A percentile compares a stretch with the other conserved stretches of the same genome.
Evolutionary conservation across 2,329 filamentous ascomycete genomes (phyloP).

Genomic region (Aspergillus versicolor): DNA sequence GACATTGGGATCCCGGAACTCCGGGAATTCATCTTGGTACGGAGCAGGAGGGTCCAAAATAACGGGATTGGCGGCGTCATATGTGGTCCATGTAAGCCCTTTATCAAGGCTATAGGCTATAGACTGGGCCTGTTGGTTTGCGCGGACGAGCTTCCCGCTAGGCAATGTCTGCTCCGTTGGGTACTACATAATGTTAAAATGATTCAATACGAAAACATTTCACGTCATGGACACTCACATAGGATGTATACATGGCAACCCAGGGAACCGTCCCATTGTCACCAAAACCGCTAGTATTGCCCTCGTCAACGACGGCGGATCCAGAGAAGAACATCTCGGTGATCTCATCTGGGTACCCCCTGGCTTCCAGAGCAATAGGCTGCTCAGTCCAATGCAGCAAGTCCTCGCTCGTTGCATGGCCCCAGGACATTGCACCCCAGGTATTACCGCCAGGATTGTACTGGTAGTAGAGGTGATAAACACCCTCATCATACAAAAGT

Average conservation of each 20-base stretch:
- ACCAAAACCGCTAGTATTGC: slow-evolving; percentile 66
- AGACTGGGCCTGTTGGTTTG: not conserved
- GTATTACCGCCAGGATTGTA: not conserved
- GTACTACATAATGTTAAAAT: not conserved
- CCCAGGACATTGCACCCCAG: slow-evolving; percentile 31
- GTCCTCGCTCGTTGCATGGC: slow-evolving; percentile 53
- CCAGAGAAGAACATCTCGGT: slow-evolving; percentile 4
- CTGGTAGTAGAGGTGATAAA: slow-evolving; percentile 49
- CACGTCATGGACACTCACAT: not conserved
- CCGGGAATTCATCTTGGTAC: slow-evolving; percentile 42
- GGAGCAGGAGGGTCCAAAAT: slow-evolving; percentile 49
- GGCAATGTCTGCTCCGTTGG: not conserved
- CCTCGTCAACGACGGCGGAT: too few relatives aligned
- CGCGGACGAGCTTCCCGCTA: not conserved
- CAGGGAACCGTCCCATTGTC: slow-evolving; percentile 60
- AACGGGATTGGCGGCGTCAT: slow-evolving; percentile 58
- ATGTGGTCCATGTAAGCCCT: slow-evolving; percentile 36
- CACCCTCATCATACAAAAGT: slow-evolving; percentile 1
- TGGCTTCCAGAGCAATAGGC: slow-evolving; percentile 11
- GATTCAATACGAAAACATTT: too few relatives aligned
- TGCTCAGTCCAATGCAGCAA: slow-evolving; percentile 21
- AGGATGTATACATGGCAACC: slow-evolving; percentile 45
- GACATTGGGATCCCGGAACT: slow-evolving; percentile 64
- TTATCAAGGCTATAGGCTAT: not conserved
- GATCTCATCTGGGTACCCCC: slow-evolving; percentile 47